Evolutionary conservation across 805 yeast genomes (phyloP), one percentile per base, ranked within the genome.

Genomic region (Millerago galiae): DNA sequence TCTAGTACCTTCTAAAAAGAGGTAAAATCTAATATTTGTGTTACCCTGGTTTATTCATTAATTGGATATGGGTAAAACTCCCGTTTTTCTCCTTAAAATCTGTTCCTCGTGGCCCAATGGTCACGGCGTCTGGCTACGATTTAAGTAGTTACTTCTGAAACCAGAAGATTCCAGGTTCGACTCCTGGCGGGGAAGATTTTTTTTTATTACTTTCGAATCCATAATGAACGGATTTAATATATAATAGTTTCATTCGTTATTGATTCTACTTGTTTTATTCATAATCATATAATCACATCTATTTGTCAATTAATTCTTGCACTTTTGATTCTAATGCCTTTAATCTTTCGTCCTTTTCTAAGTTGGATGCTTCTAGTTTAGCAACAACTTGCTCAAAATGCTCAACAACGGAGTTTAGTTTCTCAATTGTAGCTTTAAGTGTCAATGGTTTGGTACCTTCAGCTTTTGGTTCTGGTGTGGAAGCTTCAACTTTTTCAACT

Each of bases 61-160:
- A 8, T 26, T 11, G 28, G 28, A 26, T 10, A 8, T 21, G 4
- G 24, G 7, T 21, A 8, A n/a, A 9, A 5, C 3, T 8, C 4
- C 34, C 12, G 2, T 10, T 8, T 11, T 16, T 15, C 12, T 1
- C 5, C 11, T 15, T 8, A 31, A 31, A 32, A 27, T 57, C 68
- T 67, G 71, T 75, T 75, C 81, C 80, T 75, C 80, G 77, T 75
- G 81, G 80, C 81, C 81, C 79, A 75, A 75, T 75, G 81, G 81
- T 75, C 78, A 75, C 75, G 81, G 80, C 80, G 80, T 75, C 79
- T 74, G 81, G 79, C 80, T 75, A 75, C 80, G 80, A 71, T 67
- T 60, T 57, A 50, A 51, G 68, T 66, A 62, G 71, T 59, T 49
- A 57, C 60, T 46, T 70, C 73, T 50, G 65, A 42, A 53, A 56